These are phyloP conservation scores for Discostella stelligeroides DNA, from an alignment of 108 stramenopile species.

Conservation along the genomic window DNA sequence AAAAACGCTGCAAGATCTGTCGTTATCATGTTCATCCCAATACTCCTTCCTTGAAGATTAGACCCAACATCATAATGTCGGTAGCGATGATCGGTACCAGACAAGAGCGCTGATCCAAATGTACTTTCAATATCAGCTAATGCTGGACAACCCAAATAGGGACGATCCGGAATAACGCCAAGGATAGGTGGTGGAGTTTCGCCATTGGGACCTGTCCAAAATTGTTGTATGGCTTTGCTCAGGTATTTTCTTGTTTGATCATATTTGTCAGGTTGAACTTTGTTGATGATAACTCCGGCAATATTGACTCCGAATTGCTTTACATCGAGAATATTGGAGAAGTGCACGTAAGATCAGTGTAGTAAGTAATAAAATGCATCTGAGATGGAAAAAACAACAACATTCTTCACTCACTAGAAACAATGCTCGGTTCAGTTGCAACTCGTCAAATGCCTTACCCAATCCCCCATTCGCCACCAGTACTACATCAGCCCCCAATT, in stretches of 20 bases:
- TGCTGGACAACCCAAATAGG: conserved; percentile 85
- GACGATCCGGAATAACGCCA: conserved; percentile 88
- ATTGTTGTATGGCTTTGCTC: conserved; percentile 56
- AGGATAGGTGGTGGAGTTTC: conserved; percentile 76
- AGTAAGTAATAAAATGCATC: neutral
- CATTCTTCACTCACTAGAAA: conserved; percentile 44
- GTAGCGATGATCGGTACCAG: conserved; percentile 71
- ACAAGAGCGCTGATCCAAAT: conserved; percentile 67
- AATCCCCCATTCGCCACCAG: conserved; percentile 93
- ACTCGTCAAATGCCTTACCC: conserved; percentile 89
- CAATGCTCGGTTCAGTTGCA: conserved; percentile 82
- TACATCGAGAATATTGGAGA: neutral
- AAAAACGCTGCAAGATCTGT: conserved; percentile 84
- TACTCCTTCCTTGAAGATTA: conserved; percentile 49
- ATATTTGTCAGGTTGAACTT: conserved; percentile 84
- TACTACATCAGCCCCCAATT: conserved; percentile 86
- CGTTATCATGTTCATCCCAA: conserved; percentile 81
- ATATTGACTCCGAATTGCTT: conserved; percentile 77
- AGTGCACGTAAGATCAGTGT: neutral
- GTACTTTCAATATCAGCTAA: conserved; percentile 79
- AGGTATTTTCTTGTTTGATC: conserved; percentile 76
- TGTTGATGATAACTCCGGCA: conserved; percentile 91
- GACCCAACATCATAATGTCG: conserved; percentile 73
- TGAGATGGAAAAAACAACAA: neutral
- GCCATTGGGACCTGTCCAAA: conserved; percentile 56